Evolutionary conservation across 352 stramenopile genomes (phyloP), one percentile per base, ranked within the genome.

Genomic region (Phytophthora cajani): DNA sequence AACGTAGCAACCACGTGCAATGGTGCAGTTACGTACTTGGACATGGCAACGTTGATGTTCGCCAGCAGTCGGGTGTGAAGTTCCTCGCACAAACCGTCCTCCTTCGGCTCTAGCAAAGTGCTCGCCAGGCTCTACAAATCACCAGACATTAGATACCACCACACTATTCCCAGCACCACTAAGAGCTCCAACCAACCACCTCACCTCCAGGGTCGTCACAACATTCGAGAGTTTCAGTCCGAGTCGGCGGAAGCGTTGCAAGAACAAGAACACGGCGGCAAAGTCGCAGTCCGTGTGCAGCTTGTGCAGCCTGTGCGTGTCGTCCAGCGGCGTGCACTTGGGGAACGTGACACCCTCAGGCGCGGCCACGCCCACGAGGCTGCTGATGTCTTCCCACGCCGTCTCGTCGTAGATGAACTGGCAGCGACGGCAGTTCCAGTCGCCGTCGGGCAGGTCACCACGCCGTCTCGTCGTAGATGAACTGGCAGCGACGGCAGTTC

Each of bases 361-460:
- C 6, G 36, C 51, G 11, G 30, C 59, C 5, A 70, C 19, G 11
- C 56, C 64, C 27, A 70, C 60, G n/a, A 75, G 30, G 36, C 30
- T 60, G 63, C 64, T 77, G 14, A 69, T 64, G 14, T 80, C 63
- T 44, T 69, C 53, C 54, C 64, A 64, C 17, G 67, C 50, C 14
- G 61, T 84, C 49, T 72, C 67, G 38, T 90, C 77, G 30, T 79
- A 69, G 7, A 78, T 75, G 16, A 82, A 81, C 49, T 88, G 72
- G 62, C 86, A 93, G 4, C 79, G 82, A 6, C 82, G 75, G 53
- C 86, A 92, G 23, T 77, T 58, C 86, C 82, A 93, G 25, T 90
- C 71, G 19, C 66, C 53, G 9, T 87, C 72, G 1, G 74, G 68
- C 5, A 80, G 19, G 16, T 87, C 76, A 9, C 65, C 64, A 64